Evolutionary conservation across 176 grass and related monocot species (phyloP).

Genomic region (Miscanthus lutarioriparius): DNA sequence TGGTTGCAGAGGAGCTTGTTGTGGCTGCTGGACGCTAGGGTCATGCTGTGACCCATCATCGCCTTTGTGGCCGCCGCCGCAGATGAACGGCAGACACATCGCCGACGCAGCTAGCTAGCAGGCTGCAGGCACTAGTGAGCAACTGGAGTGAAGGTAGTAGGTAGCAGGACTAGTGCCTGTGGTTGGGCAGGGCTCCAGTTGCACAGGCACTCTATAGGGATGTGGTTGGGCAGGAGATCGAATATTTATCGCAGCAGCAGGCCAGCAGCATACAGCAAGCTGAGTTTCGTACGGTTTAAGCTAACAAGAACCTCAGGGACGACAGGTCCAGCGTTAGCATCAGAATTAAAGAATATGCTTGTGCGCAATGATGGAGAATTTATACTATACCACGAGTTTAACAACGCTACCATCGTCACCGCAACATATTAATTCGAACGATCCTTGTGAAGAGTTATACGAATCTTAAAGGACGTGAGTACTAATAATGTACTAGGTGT

Average conservation of each 20-base stretch:
- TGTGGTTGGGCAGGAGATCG: no score
- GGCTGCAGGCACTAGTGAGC: background rate
- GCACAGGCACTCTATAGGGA: background rate
- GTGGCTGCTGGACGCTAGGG: background rate
- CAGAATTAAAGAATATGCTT: background rate
- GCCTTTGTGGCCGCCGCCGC: background rate
- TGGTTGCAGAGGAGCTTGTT: no score
- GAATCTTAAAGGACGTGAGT: no score
- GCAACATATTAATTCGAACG: background rate
- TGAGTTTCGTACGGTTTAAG: background rate
- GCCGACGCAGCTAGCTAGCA: background rate
- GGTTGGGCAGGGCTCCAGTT: no score
- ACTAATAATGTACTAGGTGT: no score
- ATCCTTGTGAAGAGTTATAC: no score
- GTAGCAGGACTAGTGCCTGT: background rate
- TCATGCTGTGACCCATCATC: background rate
- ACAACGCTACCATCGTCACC: background rate
- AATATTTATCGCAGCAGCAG: background rate
- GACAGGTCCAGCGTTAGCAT: background rate
- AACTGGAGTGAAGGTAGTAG: background rate
- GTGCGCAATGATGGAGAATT: background rate
- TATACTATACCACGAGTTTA: background rate
- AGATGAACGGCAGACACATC: background rate
- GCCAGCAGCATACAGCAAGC: background rate
- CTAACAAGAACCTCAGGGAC: background rate